Evolutionary conservation across 176 grass and related monocot species (phyloP), one percentile per base, ranked within the genome.

Genomic region (Eleusine indica): DNA sequence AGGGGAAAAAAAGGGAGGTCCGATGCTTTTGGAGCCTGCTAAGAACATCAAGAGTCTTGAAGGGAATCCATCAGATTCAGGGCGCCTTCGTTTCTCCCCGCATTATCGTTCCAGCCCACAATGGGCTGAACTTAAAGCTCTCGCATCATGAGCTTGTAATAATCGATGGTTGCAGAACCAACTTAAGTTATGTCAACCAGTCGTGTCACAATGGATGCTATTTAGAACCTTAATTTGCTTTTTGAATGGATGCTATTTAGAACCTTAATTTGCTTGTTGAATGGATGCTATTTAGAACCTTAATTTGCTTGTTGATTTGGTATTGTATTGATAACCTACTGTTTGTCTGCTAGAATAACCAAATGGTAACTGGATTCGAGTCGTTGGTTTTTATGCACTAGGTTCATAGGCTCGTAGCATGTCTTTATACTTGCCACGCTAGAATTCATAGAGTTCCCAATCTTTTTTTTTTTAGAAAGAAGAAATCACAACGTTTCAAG

Each of bases 111-210:
- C 69, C 48, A 35, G 22, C 21, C 47, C 54, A 41, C 43, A 53
- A 56, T 57, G 63, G 37, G 54, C 6, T 35, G 80, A 66, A 65
- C 22, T 76, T 73, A 25, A 38, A 66, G 46, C 37, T 76, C 41
- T 76, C 7, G 46, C 64, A 74, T 76, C 47, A 82, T 77, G 66
- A 65, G 52, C 78, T 11, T 77, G 83, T 77, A 89, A 77, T 82
- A 72, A 77, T 86, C 2, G 22, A 22, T 60, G 83, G 40, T 77
- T 66, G 60, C 75, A 70, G 44, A 67, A 48, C 82, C 44, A 47
- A 77, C 21, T 21, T 77, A n/a, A 43, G 17, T 47, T 47, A 14
- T 81, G 42, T 62, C 52, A 4, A 82, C 65, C 40, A 11, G 63
- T 38, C 39, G 28, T 70, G 64, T 52, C 30, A 65, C 65, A 65